phyloP scores from a whole-genome alignment of 2,329 filamentous ascomycete genomes.

The Fragosphaeria purpurea region DNA sequence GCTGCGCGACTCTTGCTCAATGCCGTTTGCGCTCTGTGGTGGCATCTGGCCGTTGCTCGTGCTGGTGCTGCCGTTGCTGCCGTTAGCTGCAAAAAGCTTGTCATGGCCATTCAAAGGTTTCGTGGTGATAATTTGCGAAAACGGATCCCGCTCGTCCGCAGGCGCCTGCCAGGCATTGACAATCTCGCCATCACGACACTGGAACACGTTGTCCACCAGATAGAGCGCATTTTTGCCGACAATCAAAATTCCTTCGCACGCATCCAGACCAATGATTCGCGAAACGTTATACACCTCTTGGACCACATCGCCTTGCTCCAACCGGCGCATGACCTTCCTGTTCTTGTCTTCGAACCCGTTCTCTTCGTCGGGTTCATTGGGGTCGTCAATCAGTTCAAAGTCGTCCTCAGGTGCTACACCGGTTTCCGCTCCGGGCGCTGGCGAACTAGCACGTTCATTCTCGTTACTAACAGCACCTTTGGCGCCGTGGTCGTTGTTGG shows the following conservation, averaged over 20 bases:
- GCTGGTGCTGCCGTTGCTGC: conserved; percentile 4
- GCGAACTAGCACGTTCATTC: conserved; percentile 1
- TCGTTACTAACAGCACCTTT: background rate
- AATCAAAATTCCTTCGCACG: conserved; percentile 86
- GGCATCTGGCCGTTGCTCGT: conserved; percentile 1
- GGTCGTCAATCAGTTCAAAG: conserved; percentile 92
- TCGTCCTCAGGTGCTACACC: conserved; percentile 62
- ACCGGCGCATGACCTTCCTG: conserved; percentile 87
- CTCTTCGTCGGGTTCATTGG: conserved; percentile 66
- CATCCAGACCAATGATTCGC: conserved; percentile 84
- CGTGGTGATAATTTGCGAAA: conserved; percentile 81
- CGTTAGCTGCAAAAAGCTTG: conserved; percentile 36
- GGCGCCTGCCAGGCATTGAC: conserved; percentile 94
- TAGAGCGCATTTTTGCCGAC: conserved; percentile 88
- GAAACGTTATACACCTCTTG: conserved; percentile 94
- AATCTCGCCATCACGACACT: conserved; percentile 89
- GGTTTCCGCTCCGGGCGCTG: conserved; percentile 12
- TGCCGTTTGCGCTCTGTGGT: conserved; percentile 34
- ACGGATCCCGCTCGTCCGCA: conserved; percentile 83
- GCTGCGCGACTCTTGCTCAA: conserved; percentile 72
- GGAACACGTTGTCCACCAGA: conserved; percentile 93
- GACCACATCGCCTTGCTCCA: conserved; percentile 83
- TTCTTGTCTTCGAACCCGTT: conserved; percentile 94
- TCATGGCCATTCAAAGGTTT: conserved; percentile 34
- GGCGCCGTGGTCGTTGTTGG: conserved; percentile 10